phyloP scores from a whole-genome alignment of 768 basidiomycete species.

The Boletus rex-veris region DNA sequence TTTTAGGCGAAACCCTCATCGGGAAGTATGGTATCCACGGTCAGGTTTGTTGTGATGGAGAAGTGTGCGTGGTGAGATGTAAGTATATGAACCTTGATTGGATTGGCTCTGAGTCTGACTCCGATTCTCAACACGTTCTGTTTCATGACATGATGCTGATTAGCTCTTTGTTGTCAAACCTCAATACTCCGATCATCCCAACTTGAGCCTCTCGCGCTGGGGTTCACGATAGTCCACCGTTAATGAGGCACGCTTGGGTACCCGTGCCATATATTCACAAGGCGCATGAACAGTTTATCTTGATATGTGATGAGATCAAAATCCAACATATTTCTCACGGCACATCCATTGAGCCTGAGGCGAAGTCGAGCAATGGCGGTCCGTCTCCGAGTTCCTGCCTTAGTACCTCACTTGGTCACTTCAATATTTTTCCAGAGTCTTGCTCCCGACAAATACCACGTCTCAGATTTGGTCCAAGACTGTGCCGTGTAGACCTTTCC shows the following conservation, averaged over 20 bases:
- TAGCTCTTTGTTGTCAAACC: not conserved
- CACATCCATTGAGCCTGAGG: not conserved
- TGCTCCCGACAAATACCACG: too few relatives aligned
- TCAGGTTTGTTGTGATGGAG: not conserved
- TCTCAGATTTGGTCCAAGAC: too few relatives aligned
- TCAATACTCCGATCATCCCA: too few relatives aligned
- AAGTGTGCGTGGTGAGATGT: too few relatives aligned
- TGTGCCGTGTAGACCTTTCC: not conserved
- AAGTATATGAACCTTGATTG: not conserved
- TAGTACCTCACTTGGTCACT: too few relatives aligned
- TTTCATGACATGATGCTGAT: not conserved
- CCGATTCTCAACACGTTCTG: not conserved
- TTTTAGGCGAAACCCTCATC: not conserved
- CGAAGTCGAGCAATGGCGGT: not conserved
- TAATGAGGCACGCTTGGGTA: too few relatives aligned
- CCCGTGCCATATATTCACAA: not conserved
- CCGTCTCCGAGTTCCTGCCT: not conserved
- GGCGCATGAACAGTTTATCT: not conserved
- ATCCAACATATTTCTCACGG: not conserved
- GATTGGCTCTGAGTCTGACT: not conserved
- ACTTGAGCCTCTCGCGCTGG: too few relatives aligned
- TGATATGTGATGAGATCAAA: not conserved
- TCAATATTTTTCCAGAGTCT: too few relatives aligned
- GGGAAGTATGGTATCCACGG: not conserved
- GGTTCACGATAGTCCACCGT: not conserved